Evolutionary conservation across 495 filamentous ascomycete genomes (phyloP), one percentile per base, ranked within the genome.

Genomic region (Melanomma pulvis-pyrius): DNA sequence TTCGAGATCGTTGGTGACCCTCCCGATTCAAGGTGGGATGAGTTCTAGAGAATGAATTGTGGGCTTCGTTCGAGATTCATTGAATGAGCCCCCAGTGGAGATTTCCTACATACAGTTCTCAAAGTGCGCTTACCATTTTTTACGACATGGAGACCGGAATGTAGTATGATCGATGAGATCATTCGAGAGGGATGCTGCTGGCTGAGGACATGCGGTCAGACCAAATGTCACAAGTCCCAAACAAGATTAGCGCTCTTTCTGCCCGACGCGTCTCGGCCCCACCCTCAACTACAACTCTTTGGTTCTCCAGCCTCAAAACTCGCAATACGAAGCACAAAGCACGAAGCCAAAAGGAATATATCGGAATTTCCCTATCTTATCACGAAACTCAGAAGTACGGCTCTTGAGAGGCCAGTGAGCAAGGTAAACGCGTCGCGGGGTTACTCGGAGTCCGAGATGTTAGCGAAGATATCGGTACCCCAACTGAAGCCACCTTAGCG

Each of bases 211-310:
- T n/a, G n/a, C n/a, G n/a, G n/a, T n/a, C n/a, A n/a, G n/a, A n/a
- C n/a, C n/a, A n/a, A n/a, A n/a, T 44, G n/a, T n/a, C 39, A 44
- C 13, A 6, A 44, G 3, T 44, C 39, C 39, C 5, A 6, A 44
- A 44, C 17, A 15, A 29, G 22, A 1, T 24, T 51, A 51, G 48
- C 48, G 48, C 48, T 4, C 26, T 28, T 24, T 24, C 24, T n/a
- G 25, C 19, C 19, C 30, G 22, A 59, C 26, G 56, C 41, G 19
- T 59, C 34, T 58, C 56, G 56, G 56, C 56, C 56, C 56, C 56
- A 21, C 56, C 25, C n/a, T 59, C 41, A 6, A 59, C 19, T 17
- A 3, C n/a, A 36, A 22, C 19, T 15, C 52, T 17, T 44, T 19
- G 4, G 8, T 5, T 55, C 52, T 34, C 26, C 52, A 5, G 32